Percentiles rank a stretch among this genome's conserved stretches.
Evolutionary conservation across 164 flowering plant species (phyloP).

Genomic region (Nymphaea colorata): DNA sequence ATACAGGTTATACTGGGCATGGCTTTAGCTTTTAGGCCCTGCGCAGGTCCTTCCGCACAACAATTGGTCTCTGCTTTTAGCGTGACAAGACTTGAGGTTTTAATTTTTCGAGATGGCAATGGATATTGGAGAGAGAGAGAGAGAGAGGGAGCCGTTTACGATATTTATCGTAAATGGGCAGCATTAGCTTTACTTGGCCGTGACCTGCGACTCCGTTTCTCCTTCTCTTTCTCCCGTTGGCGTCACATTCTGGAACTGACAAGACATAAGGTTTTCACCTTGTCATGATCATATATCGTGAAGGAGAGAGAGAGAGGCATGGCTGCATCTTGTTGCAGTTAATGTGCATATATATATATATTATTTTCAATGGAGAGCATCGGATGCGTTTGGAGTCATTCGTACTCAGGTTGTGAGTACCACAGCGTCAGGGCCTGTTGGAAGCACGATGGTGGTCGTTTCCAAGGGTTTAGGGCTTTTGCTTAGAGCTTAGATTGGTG

Average conservation of each 20-base stretch:
- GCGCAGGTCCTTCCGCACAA: no score
- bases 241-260: no score
- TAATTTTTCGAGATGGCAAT: neutral
- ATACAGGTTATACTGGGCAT: no score
- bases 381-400: neutral
- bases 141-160: neutral
- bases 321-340: neutral
- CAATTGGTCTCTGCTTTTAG: neutral
- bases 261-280: no score
- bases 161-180: neutral
- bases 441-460: neutral
- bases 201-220: no score
- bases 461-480: neutral
- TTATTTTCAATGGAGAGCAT: neutral
- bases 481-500: neutral
- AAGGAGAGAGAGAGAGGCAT: no score
- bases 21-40: no score
- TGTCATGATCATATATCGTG: no score
- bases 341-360: no score
- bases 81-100: neutral
- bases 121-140: neutral
- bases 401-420: neutral
- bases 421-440: neutral
- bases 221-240: no score
- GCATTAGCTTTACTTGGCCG: no score